Conservation (phyloP, 1,139 yeast species). For the Yamadazyma dendronema region DNA sequence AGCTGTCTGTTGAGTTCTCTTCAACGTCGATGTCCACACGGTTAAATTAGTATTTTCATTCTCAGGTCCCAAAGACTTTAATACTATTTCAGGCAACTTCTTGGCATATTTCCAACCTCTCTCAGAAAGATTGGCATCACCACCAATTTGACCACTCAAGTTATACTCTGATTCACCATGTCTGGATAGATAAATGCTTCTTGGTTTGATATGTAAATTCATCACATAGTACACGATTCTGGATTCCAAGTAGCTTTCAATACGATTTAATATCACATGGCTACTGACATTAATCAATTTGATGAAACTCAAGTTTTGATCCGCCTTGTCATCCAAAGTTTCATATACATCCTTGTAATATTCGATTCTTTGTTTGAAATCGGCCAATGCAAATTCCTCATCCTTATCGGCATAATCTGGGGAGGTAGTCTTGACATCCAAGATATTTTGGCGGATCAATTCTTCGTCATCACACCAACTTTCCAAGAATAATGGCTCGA, state of each 20-base stretch:
- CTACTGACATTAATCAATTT: slow-evolving; percentile 84
- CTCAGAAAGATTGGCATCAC: slow-evolving; percentile 84
- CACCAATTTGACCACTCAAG: slow-evolving; percentile 92
- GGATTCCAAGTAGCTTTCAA: slow-evolving; percentile 85
- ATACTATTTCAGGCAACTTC: slow-evolving; percentile 76
- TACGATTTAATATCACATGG: slow-evolving; percentile 82
- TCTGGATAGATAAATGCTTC: slow-evolving; percentile 88
- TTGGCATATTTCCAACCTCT: slow-evolving; percentile 86
- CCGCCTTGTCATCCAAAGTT: slow-evolving; percentile 58
- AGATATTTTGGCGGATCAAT: slow-evolving; percentile 71
- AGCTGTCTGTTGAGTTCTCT: slow-evolving; percentile 92
- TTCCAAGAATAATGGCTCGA: slow-evolving; percentile 90
- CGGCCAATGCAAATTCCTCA: slow-evolving; percentile 68
- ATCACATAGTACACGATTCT: slow-evolving; percentile 93
- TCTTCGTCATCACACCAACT: slow-evolving; percentile 86
- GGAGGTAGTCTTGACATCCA: slow-evolving; percentile 82
- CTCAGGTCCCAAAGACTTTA: slow-evolving; percentile 70
- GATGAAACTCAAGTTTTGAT: slow-evolving; percentile 73
- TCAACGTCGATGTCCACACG: slow-evolving; percentile 94
- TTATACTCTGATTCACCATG: slow-evolving; percentile 95
- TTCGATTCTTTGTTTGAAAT: slow-evolving; percentile 70
- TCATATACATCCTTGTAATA: slow-evolving; percentile 75
- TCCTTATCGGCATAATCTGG: slow-evolving; percentile 81
- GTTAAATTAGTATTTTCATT: slow-evolving; percentile 64
- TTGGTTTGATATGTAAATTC: slow-evolving; percentile 91